Conservation (phyloP, 1,139 yeast species). For the Geotrichum australiense region DNA sequence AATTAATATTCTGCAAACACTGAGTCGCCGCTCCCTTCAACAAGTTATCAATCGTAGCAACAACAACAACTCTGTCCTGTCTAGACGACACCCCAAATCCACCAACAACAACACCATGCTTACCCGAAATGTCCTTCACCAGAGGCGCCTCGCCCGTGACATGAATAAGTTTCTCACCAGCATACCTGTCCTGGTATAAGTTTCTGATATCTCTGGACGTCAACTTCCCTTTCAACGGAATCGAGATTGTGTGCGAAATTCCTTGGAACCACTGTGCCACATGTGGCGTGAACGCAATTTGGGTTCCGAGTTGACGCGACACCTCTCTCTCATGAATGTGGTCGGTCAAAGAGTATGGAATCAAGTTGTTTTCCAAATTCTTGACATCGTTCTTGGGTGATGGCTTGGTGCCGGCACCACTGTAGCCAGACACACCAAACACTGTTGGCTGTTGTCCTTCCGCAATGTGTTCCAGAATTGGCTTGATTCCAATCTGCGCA, state of each 20-base stretch:
- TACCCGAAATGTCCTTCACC: constrained; percentile 85
- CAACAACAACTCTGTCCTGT: constrained; percentile 85
- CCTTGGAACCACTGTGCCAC: constrained; percentile 99
- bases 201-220: constrained; percentile 78
- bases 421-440: constrained; percentile 95
- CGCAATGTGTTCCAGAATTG: constrained; percentile 50
- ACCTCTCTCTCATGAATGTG: constrained; percentile 95
- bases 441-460: constrained; percentile 64
- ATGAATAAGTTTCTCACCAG: constrained; percentile 77
- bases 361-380: constrained; percentile 68
- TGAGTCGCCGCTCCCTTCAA: constrained; percentile 99
- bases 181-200: constrained; percentile 81
- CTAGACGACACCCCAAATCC: constrained; percentile 90
- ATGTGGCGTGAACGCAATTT: constrained; percentile 90
- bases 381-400: constrained; percentile 87
- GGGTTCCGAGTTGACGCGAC: constrained; percentile 65
- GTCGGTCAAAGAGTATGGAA: constrained; percentile 93
- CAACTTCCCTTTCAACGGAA: constrained; percentile 71
- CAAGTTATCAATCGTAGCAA: constrained; percentile 91
- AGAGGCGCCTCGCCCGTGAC: constrained; percentile 87
- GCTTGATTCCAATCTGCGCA: constrained; percentile 89
- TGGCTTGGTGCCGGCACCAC: constrained; percentile 99
- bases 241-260: constrained; percentile 82
- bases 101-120: constrained; percentile 91
- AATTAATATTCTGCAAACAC: constrained; percentile 90